These are phyloP conservation scores for Ormosia semicastrata DNA, from an alignment of 306 rosid species.

Conservation along the genomic window DNA sequence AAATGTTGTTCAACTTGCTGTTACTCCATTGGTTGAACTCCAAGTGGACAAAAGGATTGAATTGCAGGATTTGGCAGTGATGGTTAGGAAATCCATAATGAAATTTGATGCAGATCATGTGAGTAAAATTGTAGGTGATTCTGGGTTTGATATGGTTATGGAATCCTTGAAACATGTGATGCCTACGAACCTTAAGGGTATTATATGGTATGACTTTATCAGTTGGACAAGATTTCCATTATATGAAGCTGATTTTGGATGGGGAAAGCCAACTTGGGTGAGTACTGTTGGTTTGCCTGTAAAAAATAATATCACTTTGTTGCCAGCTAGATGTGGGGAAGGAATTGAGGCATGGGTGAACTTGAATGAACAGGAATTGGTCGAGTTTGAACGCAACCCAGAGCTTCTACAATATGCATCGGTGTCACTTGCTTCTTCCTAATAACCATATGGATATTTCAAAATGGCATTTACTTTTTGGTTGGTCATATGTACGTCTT, in stretches of 20 bases:
- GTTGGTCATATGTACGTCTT: no score
- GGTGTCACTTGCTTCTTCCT: no score
- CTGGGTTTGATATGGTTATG: not conserved
- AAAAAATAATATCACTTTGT: no score
- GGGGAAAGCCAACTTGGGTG: slow-evolving; percentile 48
- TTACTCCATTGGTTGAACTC: not conserved
- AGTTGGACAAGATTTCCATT: slow-evolving; percentile 19
- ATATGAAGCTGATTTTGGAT: slow-evolving; percentile 45
- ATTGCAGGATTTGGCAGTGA: not conserved
- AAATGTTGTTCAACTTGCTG: not conserved
- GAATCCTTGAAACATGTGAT: not conserved
- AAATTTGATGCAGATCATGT: not conserved
- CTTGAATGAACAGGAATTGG: no score
- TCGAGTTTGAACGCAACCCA: no score
- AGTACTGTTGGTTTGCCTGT: not conserved
- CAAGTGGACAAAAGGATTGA: not conserved
- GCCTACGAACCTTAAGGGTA: not conserved
- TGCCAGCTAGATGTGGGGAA: no score
- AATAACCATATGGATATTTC: no score
- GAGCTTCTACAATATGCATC: no score
- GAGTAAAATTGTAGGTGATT: not conserved
- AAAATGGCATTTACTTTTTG: no score
- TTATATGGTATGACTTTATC: not conserved
- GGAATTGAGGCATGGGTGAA: no score
- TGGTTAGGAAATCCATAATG: not conserved